phyloP scores from a whole-genome alignment of 805 yeast genomes.

The Nakazawaea holstii region DNA sequence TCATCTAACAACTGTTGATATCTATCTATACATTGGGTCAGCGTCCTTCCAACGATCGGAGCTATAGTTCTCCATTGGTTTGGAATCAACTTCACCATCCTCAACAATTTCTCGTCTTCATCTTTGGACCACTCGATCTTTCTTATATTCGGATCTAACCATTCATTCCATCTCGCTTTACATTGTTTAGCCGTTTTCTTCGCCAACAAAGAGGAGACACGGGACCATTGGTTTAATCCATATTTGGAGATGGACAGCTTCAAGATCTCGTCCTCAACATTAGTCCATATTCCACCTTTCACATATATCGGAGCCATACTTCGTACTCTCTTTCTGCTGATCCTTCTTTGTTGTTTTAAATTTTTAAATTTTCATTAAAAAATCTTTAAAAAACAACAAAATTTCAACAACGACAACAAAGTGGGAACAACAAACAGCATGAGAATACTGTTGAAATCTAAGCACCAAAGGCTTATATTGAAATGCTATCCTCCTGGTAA shows the following conservation, averaged over 20 bases:
- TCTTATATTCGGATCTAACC: slow-evolving; percentile 68
- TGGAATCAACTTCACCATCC: slow-evolving; percentile 67
- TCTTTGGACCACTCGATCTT: slow-evolving; percentile 64
- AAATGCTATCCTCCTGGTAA: slow-evolving; percentile 94
- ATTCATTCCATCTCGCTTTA: slow-evolving; percentile 88
- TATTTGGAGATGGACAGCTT: slow-evolving; percentile 90
- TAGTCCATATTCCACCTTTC: slow-evolving; percentile 90
- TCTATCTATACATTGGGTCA: slow-evolving; percentile 80
- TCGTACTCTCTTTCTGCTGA: not conserved
- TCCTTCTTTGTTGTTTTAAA: not conserved
- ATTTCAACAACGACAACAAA: not conserved
- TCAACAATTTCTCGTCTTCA: slow-evolving; percentile 70
- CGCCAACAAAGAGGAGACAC: slow-evolving; percentile 81
- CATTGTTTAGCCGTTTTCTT: slow-evolving; percentile 89
- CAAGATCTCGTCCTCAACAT: slow-evolving; percentile 77
- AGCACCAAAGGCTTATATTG: slow-evolving; percentile 83
- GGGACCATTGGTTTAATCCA: slow-evolving; percentile 92
- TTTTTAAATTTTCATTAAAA: not conserved
- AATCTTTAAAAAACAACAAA: not conserved
- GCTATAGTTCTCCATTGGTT: slow-evolving; percentile 96
- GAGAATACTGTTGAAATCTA: slow-evolving; percentile 50
- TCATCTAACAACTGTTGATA: slow-evolving; percentile 69
- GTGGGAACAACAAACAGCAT: not conserved
- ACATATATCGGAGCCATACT: slow-evolving; percentile 61
- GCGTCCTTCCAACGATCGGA: slow-evolving; percentile 73